Percentiles rank a stretch among this genome's conserved stretches.
Evolutionary conservation across 495 filamentous ascomycete genomes (phyloP).

Genomic region (Daldinia loculata): DNA sequence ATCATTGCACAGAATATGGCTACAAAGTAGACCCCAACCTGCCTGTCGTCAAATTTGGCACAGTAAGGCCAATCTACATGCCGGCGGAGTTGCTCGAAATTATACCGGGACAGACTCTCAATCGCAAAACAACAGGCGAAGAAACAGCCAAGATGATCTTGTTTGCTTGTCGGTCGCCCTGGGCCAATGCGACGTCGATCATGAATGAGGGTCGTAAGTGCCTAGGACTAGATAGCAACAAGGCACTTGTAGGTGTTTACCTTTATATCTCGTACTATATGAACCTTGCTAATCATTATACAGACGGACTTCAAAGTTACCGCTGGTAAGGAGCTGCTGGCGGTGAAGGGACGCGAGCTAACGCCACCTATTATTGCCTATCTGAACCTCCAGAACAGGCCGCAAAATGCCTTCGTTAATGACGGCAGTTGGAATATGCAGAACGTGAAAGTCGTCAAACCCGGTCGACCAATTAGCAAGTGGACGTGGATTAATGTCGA

Average conservation of each 20-base stretch:
- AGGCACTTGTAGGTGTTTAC: constrained; percentile 41
- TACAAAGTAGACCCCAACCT: constrained; percentile 43
- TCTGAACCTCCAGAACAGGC: constrained; percentile 34
- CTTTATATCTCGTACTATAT: not conserved
- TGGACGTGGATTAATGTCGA: constrained; percentile 49
- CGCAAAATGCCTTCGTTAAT: constrained; percentile 1
- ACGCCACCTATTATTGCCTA: constrained; percentile 64
- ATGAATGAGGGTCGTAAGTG: constrained; percentile 59
- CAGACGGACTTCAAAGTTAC: constrained; percentile 63
- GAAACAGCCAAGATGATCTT: constrained; percentile 72
- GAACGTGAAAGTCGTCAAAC: constrained; percentile 42
- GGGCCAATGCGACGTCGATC: constrained; percentile 72
- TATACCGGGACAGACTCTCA: constrained; percentile 70
- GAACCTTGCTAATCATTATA: constrained; percentile 19
- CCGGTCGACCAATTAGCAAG: constrained; percentile 42
- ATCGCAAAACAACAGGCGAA: constrained; percentile 59
- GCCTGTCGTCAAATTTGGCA: constrained; percentile 77
- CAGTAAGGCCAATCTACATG: constrained; percentile 66
- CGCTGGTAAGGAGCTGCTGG: constrained; percentile 64
- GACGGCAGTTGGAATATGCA: constrained; percentile 55
- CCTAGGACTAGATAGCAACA: constrained; percentile 50
- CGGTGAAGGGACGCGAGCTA: constrained; percentile 71
- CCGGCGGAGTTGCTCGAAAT: constrained; percentile 73
- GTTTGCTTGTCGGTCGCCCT: constrained; percentile 73
- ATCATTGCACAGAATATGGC: constrained; percentile 47